Base-by-base conservation (phyloP, 2,329 filamentous ascomycete genomes). In the Fusarium gaditjirri region DNA sequence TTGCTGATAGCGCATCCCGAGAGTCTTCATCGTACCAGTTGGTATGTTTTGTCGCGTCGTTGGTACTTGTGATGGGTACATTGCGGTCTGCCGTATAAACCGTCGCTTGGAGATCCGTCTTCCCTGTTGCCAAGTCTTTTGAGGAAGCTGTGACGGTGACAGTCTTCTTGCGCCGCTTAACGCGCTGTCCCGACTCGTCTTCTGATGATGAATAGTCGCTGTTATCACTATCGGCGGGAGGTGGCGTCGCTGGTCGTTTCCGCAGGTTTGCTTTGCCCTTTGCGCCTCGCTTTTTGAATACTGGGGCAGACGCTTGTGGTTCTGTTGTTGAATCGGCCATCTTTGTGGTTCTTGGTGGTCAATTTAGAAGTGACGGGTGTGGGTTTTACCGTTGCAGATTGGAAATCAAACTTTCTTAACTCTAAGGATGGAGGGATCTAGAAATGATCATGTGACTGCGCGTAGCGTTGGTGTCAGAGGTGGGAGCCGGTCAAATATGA, bases 11-110 rank as follows among this genome's bases (percentile, higher is more conserved):
- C 3, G 78, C 79, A 52, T 87, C 86, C 49, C 84, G 82, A 29
- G 85, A 83, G n/a, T 87, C 86, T 66, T 95, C 93, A 68, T 97
- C 94, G 81, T 92, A 96, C 95, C 94, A 98, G 80, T 97, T 93
- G 61, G 89, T 92, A 46, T 91, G 88, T 78, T 97, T 97, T 3
- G 95, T 98, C 25, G 96, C 95, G 80, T 98, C 95, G 80, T 95
- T 95, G 76, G 88, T 89, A 71, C 86, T 87, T 75, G 90, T 86
- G 75, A 94, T 90, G 71, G 86, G 86, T 29, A 89, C 82, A 63
- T 84, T 87, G 73, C 91, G 86, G 80, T 94, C 88, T 63, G 91
- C 88, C 57, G 86, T 81, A 81, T 88, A 89, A 71, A 87, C 82
- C 50, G 89, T 87, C 65, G 88, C 83, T 19, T 84, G 82, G 29